Evolutionary conservation across 306 rosid species (phyloP).

Genomic region (Heteromeles arbutifolia): DNA sequence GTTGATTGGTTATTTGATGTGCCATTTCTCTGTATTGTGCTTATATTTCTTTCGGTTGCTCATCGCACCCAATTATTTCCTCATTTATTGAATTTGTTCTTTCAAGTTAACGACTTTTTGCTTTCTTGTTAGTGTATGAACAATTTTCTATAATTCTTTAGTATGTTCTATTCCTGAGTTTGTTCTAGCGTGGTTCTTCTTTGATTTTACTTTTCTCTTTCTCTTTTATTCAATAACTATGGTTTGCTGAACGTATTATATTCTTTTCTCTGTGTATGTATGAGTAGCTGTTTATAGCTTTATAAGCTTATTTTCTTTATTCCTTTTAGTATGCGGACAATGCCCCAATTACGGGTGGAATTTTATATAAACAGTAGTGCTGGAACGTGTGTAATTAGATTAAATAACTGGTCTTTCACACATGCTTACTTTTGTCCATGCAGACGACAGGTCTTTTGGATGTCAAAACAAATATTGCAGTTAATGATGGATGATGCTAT

Average conservation of each 20-base stretch:
- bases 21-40: neutral
- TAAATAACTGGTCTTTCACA: slow-evolving; percentile 16
- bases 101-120: neutral
- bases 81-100: neutral
- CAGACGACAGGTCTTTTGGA: slow-evolving; percentile 98
- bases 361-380: neutral
- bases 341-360: slow-evolving; percentile 10
- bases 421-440: slow-evolving; percentile 16
- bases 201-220: neutral
- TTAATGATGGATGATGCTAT: slow-evolving; percentile 92
- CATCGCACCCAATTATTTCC: neutral
- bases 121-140: neutral
- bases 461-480: slow-evolving; percentile 92
- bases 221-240: neutral
- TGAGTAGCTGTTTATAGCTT: neutral
- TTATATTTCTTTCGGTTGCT: neutral
- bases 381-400: slow-evolving; percentile 3
- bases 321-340: neutral
- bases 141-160: neutral
- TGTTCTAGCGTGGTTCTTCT: neutral
- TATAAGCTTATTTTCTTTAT: neutral
- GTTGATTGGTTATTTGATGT: neutral
- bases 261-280: neutral
- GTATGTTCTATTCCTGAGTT: neutral
- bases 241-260: neutral